Conservation (phyloP, 1,139 yeast genomes). For the Geotrichum siamense region DNA sequence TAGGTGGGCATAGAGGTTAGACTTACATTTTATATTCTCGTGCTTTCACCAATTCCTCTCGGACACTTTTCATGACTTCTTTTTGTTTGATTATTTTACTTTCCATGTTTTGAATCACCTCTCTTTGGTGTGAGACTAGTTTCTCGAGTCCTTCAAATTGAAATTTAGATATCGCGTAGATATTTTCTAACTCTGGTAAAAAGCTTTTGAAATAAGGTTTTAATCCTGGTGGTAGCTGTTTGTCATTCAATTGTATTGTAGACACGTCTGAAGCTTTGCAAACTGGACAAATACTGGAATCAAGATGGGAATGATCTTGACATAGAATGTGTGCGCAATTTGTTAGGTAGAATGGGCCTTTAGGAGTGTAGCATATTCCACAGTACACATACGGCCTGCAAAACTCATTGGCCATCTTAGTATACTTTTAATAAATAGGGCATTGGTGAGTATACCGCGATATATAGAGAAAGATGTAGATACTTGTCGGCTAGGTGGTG, state of each 20-base stretch:
- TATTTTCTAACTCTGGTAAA: conserved; percentile 13
- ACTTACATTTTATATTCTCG: conserved; percentile 15
- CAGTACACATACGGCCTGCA: conserved; percentile 15
- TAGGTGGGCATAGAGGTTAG: conserved; percentile 3
- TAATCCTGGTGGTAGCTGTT: conserved; percentile 10
- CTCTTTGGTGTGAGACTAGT: conserved; percentile 15
- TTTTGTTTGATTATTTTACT: conserved; percentile 16
- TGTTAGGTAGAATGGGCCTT: conserved; percentile 14
- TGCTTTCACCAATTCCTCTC: conserved; percentile 17
- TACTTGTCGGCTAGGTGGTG: not conserved
- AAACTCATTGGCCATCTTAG: not conserved
- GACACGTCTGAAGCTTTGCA: conserved; percentile 11
- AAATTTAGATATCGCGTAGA: conserved; percentile 16
- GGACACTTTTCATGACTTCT: conserved; percentile 17
- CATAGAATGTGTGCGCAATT: conserved; percentile 18
- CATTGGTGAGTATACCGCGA: not conserved
- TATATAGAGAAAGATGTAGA: not conserved
- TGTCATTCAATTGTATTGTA: conserved; percentile 6
- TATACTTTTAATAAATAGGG: not conserved
- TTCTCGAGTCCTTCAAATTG: conserved; percentile 17
- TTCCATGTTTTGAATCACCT: conserved; percentile 12
- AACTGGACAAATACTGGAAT: conserved; percentile 10
- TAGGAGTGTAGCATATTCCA: conserved; percentile 14
- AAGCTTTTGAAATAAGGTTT: conserved; percentile 13
- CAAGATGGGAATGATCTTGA: conserved; percentile 3